Evolutionary conservation across 192 early-diverging fungal genomes (phyloP), one percentile per base, ranked within the genome.

Genomic region (Kickxella alabastrina): DNA sequence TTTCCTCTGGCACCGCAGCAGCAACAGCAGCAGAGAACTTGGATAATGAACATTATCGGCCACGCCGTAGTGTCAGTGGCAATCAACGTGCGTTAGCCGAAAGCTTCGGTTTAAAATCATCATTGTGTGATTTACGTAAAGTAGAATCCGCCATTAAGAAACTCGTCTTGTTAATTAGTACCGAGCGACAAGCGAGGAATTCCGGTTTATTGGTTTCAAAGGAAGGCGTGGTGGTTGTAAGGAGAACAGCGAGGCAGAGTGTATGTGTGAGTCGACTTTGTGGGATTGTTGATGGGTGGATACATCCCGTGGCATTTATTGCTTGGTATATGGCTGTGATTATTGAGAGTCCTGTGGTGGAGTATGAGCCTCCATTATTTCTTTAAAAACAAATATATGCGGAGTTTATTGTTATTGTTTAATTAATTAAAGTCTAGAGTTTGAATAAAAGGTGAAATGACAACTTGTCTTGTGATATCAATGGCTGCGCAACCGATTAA

Each of bases 201-300:
- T 9, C 47, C 19, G 47, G 47, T 10, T 21, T 49, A 9, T n/a
- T 49, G 34, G 47, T 49, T 3, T 17, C 32, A 1, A 14, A 14
- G 4, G 47, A 49, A 21, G 47, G 47, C 9, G 6, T 49, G 19
- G 10, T 49, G 47, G 34, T 49, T 49, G 47, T 49, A 0, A 29
- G 34, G 19, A 32, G 47, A 10, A 24, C 19, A 0, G 36, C 32
- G 32, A 35, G 4, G n/a, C 47, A 49, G 47, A 19, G 47, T 10
- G 47, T 49, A 10, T 9, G 22, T 10, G 23, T 49, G 18, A 31
- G 26, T 10, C 3, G 47, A 0, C 34, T 49, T n/a, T n/a, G n/a
- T n/a, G n/a, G n/a, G n/a, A n/a, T n/a, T n/a, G n/a, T n/a, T n/a
- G n/a, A n/a, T n/a, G n/a, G n/a, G n/a, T n/a, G n/a, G n/a, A n/a